Evolutionary conservation across 1,139 yeast genomes (phyloP).

Genomic region (Zygotorulaspora mrakii): DNA sequence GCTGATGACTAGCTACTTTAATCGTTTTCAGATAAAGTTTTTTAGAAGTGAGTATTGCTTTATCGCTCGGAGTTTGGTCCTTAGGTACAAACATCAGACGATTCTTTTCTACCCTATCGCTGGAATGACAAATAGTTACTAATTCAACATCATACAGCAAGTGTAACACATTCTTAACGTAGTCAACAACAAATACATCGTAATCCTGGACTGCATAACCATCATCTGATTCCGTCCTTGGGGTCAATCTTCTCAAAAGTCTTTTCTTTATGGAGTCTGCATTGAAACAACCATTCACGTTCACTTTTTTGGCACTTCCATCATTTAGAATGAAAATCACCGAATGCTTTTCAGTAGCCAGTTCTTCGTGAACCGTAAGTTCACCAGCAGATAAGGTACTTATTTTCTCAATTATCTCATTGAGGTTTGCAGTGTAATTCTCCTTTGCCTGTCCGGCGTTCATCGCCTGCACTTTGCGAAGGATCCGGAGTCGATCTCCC

Average conservation of each 20-base stretch:
- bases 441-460: slow-evolving; percentile 27
- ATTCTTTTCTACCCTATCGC: slow-evolving; percentile 66
- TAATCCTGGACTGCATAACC: slow-evolving; percentile 43
- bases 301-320: slow-evolving; percentile 70
- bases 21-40: slow-evolving; percentile 36
- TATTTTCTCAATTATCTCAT: slow-evolving; percentile 34
- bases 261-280: slow-evolving; percentile 75
- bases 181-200: slow-evolving; percentile 48
- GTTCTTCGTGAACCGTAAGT: slow-evolving; percentile 28
- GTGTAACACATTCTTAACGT: slow-evolving; percentile 45
- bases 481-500: slow-evolving; percentile 73
- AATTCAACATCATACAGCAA: slow-evolving; percentile 73
- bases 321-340: slow-evolving; percentile 70
- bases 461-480: slow-evolving; percentile 36
- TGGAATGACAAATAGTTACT: slow-evolving; percentile 75
- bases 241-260: slow-evolving; percentile 58
- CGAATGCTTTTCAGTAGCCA: slow-evolving; percentile 41
- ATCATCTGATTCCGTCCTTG: slow-evolving; percentile 38
- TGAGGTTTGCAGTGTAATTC: slow-evolving; percentile 38
- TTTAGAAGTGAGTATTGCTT: slow-evolving; percentile 65
- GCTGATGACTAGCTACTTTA: slow-evolving; percentile 21
- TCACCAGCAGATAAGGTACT: slow-evolving; percentile 21
- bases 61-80: slow-evolving; percentile 59
- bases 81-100: slow-evolving; percentile 67
- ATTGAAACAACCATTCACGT: slow-evolving; percentile 75